Conservation (phyloP, 495 filamentous ascomycete genomes). For the Neurospora sp. region DNA sequence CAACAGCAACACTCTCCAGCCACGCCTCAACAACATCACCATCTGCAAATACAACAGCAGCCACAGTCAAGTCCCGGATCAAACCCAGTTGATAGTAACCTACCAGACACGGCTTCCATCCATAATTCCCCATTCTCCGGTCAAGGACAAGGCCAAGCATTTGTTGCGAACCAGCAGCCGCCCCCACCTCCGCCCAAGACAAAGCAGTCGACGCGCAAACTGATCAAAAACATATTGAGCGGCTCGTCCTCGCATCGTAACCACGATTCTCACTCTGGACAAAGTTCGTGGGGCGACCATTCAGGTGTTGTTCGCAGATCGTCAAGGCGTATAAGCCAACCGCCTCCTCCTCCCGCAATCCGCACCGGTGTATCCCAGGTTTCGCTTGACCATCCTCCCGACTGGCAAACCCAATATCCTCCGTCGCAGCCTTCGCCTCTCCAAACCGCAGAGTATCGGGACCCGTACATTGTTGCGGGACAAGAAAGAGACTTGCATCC, state of each 20-base stretch:
- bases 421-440: slow-evolving; percentile 32
- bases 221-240: slow-evolving; percentile 36
- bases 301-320: slow-evolving; percentile 33
- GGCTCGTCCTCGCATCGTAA: slow-evolving; percentile 26
- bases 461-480: slow-evolving; percentile 22
- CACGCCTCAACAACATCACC: slow-evolving; percentile 17
- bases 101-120: slow-evolving; percentile 18
- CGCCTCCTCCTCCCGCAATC: slow-evolving; percentile 29
- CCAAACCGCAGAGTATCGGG: slow-evolving; percentile 32
- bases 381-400: slow-evolving; percentile 23
- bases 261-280: slow-evolving; percentile 20
- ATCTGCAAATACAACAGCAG: slow-evolving; percentile 15
- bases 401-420: slow-evolving; percentile 25
- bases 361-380: slow-evolving; percentile 33
- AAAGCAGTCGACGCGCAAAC: slow-evolving; percentile 34
- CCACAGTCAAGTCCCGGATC: slow-evolving; percentile 3
- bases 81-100: slow-evolving; percentile 26
- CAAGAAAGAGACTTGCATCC: slow-evolving; percentile 30
- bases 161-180: slow-evolving; percentile 16
- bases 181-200: slow-evolving; percentile 26
- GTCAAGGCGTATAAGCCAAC: slow-evolving; percentile 38
- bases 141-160: slow-evolving; percentile 15
- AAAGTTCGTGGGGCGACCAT: slow-evolving; percentile 30
- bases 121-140: slow-evolving; percentile 13
- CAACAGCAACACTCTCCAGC: slow-evolving; percentile 15